These are phyloP conservation scores for Caryocar brasiliense DNA, from an alignment of 441 rosid genomes.

Conservation along the genomic window DNA sequence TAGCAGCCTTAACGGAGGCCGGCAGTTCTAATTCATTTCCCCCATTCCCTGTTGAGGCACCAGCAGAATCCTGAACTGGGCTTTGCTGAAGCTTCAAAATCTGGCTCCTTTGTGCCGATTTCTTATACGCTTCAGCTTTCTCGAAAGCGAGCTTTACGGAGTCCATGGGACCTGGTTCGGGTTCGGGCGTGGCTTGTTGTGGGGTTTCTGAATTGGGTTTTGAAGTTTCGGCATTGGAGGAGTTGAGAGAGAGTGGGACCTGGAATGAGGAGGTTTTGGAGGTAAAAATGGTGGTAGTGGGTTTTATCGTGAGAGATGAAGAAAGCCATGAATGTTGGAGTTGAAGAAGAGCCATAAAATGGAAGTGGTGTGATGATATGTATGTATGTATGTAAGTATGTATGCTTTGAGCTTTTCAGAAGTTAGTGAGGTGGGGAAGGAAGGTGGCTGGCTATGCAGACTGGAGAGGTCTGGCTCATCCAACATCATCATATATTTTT, in stretches of 20 bases:
- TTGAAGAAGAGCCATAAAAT: slow-evolving; percentile 43
- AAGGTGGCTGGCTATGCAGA: too few relatives aligned
- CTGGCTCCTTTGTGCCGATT: slow-evolving; percentile 9
- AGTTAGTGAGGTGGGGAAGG: too few relatives aligned
- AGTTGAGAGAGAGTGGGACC: slow-evolving; percentile 26
- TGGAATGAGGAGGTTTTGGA: slow-evolving; percentile 25
- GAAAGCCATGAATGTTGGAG: slow-evolving; percentile 35
- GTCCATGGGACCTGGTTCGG: slow-evolving; percentile 25
- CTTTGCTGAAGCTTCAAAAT: slow-evolving; percentile 6
- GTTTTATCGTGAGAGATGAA: slow-evolving; percentile 21
- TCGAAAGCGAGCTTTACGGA: slow-evolving; percentile 58
- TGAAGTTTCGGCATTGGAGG: slow-evolving; percentile 23
- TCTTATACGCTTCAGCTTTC: slow-evolving; percentile 53
- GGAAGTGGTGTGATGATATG: too few relatives aligned
- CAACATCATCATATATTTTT: too few relatives aligned
- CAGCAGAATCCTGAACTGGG: slow-evolving; percentile 11
- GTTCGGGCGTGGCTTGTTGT: slow-evolving; percentile 15
- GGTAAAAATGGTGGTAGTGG: slow-evolving; percentile 21
- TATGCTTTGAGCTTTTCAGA: too few relatives aligned
- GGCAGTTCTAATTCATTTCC: slow-evolving; percentile 16
- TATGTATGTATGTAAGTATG: too few relatives aligned
- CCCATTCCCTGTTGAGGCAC: neutral
- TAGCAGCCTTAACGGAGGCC: slow-evolving; percentile 26
- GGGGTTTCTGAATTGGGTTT: slow-evolving; percentile 18
- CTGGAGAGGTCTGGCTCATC: too few relatives aligned